These are phyloP conservation scores for Cucurbita maxima DNA, from an alignment of 306 rosid species.

Conservation along the genomic window DNA sequence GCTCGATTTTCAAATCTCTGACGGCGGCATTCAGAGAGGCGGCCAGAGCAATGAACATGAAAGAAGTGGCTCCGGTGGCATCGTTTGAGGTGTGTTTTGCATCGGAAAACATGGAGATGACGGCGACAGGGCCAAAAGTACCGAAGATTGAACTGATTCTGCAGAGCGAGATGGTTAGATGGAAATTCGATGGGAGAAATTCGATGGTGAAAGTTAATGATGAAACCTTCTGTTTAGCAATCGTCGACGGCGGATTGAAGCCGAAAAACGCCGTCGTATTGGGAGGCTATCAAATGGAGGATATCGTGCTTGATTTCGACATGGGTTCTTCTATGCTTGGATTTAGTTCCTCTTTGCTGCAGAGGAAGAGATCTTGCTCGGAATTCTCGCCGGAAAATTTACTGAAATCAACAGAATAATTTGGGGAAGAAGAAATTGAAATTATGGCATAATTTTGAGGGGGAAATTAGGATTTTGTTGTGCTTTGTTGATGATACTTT, in stretches of 20 bases:
- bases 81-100: conserved; percentile 52
- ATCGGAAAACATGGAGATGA: conserved; percentile 2
- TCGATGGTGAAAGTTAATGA: conserved; percentile 45
- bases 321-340: conserved; percentile 49
- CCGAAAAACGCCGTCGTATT: conserved; percentile 29
- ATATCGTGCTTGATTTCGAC: conserved; percentile 47
- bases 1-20: conserved; percentile 29
- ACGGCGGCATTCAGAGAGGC: conserved; percentile 32
- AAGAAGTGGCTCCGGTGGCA: conserved; percentile 22
- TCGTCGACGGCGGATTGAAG: conserved; percentile 53
- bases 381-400: neutral
- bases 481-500: neutral
- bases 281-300: conserved; percentile 70
- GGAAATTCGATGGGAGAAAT: conserved; percentile 51
- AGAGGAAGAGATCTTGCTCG: conserved; percentile 23
- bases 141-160: conserved; percentile 46
- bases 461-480: neutral
- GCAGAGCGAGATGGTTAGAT: conserved; percentile 73
- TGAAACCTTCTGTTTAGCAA: conserved; percentile 45
- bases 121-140: conserved; percentile 15
- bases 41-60: conserved; percentile 34
- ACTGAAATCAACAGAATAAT: neutral
- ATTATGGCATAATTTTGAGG: neutral
- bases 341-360: conserved; percentile 39
- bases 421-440: neutral